Base-by-base conservation (phyloP, 2,329 filamentous ascomycete genomes). In the Pseudocercospora crystallina region DNA sequence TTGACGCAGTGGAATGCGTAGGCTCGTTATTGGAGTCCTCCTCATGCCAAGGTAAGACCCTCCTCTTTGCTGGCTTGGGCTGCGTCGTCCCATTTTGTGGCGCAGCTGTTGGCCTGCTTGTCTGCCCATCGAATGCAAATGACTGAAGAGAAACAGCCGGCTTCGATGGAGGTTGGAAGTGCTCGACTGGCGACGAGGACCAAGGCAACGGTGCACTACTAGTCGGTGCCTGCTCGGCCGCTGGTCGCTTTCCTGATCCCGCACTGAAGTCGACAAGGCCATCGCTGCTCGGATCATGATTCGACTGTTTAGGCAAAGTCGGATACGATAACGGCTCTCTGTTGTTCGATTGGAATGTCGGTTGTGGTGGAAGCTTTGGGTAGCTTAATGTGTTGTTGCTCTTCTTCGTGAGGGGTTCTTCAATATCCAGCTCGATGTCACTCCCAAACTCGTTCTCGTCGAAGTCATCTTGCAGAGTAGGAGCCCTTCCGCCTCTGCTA, bases 361-460 rank as follows among this genome's bases (percentile, higher is more conserved):
- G 43, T 13, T 59, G 56, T 42, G 58, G 53, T n/a, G 72, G 67
- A 12, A 75, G 63, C 9, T 64, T 66, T 1, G 75, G 73, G 43
- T 77, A 76, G 20, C 60, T 63, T 14, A 76, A 66, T 2, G 67
- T 67, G 34, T 61, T 65, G 56, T 73, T 74, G 4, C 66, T 66
- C 34, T 62, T 65, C 58, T 73, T 75, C 2, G 79, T 74, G 1
- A 75, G 69, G 0, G 84, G 82, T 51, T 82, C 78, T 51, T 87
- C 79, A 44, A 84, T 80, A 56, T 90, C 87, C 17, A 95, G 75
- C 48, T 90, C 81, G 14, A 85, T 80, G 60, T 96, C 90, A 65
- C 92, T 88, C 62, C 90, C 89, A 59, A 95, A 94, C 65, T 96
- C 91, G 61, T 92, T 85, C 56, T 90, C 87, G 53, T 84, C 81